phyloP scores from a whole-genome alignment of 202 grass and related monocot genomes.

The Zizania palustris region DNA sequence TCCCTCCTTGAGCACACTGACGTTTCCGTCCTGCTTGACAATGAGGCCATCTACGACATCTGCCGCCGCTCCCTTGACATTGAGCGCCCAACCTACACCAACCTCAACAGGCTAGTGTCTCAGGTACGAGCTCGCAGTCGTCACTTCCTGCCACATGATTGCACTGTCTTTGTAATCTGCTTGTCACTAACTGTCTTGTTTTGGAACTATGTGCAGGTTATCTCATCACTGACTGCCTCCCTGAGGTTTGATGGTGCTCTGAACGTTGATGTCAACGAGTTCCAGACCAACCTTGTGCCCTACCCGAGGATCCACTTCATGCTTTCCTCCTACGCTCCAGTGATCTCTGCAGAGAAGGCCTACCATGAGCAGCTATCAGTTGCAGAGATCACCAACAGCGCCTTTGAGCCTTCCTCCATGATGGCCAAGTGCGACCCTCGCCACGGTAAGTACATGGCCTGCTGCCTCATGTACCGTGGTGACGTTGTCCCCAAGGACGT shows the following conservation, averaged over 20 bases:
- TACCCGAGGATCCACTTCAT: slow-evolving; percentile 92
- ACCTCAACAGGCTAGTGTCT: slow-evolving; percentile 86
- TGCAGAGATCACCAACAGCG: slow-evolving; percentile 87
- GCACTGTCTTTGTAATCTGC: background rate
- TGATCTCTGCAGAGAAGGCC: slow-evolving; percentile 89
- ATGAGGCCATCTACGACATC: slow-evolving; percentile 85
- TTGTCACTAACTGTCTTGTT: background rate
- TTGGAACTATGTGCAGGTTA: slow-evolving; percentile 50
- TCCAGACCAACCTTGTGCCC: slow-evolving; percentile 78
- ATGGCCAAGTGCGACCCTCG: slow-evolving; percentile 89
- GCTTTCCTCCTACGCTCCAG: slow-evolving; percentile 83
- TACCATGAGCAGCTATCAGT: slow-evolving; percentile 91
- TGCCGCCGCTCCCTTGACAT: slow-evolving; percentile 87
- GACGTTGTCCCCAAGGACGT: slow-evolving; percentile 86
- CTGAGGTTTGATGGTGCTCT: slow-evolving; percentile 88
- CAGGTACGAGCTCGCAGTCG: slow-evolving; percentile 46
- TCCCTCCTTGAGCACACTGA: slow-evolving; percentile 88
- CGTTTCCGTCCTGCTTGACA: slow-evolving; percentile 61
- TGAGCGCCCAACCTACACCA: slow-evolving; percentile 88
- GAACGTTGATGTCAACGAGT: slow-evolving; percentile 78
- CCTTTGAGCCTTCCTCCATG: slow-evolving; percentile 86
- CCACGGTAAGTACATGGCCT: slow-evolving; percentile 92
- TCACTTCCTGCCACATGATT: background rate
- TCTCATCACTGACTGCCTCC: slow-evolving; percentile 80
- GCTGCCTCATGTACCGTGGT: slow-evolving; percentile 87